These are phyloP conservation scores for Ustilago shanxiensis DNA, from an alignment of 1,284 basidiomycete species.

Conservation along the genomic window DNA sequence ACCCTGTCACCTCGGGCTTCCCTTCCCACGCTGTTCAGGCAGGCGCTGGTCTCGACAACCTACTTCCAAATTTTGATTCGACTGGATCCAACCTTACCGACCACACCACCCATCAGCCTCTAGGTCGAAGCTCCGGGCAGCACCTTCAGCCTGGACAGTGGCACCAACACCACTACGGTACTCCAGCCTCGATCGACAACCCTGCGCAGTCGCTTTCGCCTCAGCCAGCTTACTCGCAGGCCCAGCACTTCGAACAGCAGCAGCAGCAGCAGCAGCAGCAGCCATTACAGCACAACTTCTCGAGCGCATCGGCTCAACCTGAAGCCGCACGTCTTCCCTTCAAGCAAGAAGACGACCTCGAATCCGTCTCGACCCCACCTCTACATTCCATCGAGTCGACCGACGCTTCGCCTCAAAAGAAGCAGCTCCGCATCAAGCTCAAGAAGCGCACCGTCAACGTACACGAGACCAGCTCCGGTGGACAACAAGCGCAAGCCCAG, in stretches of 20 bases:
- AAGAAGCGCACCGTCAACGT: conserved; percentile 30
- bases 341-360: conserved; percentile 16
- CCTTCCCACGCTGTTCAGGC: not conserved
- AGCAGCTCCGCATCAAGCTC: conserved; percentile 19
- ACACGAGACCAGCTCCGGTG: conserved; percentile 25
- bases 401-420: conserved; percentile 23
- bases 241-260: not conserved
- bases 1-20: conserved; percentile 5
- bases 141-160: conserved; percentile 19
- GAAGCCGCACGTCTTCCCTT: not conserved
- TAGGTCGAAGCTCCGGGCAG: not conserved
- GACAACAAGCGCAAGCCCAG: conserved; percentile 42
- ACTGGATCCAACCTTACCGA: not conserved
- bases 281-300: conserved; percentile 9
- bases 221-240: conserved; percentile 6
- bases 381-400: conserved; percentile 9
- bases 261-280: not conserved
- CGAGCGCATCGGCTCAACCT: conserved; percentile 4
- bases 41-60: not conserved
- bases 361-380: conserved; percentile 22
- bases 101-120: not conserved
- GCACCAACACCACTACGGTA: conserved; percentile 2
- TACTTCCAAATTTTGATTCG: conserved; percentile 11
- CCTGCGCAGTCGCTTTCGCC: conserved; percentile 19
- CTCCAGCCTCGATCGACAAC: not conserved